phyloP scores from a whole-genome alignment of 768 basidiomycete genomes.

The Xerocomellus chrysenteron region DNA sequence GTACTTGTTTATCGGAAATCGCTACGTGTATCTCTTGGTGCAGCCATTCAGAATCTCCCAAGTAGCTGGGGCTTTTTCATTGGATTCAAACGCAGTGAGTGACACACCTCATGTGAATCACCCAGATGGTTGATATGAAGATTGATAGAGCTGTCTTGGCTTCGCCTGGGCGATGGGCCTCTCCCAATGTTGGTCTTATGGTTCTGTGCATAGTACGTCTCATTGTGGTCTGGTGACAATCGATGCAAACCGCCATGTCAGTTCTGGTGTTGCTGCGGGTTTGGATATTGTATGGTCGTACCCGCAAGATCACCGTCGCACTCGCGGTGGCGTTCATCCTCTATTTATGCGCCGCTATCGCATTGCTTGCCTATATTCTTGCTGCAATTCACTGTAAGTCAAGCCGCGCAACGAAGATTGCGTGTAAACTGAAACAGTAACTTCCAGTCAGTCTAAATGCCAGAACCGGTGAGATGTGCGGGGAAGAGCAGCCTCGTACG shows the following conservation, averaged over 20 bases:
- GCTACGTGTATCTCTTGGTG: slow-evolving; percentile 1
- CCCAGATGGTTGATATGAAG: neutral
- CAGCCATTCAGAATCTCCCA: neutral
- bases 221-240: neutral
- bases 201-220: neutral
- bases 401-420: neutral
- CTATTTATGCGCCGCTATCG: neutral
- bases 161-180: neutral
- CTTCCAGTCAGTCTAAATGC: neutral
- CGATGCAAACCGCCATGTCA: neutral
- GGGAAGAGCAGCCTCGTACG: neutral
- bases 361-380: neutral
- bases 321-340: neutral
- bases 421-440: neutral
- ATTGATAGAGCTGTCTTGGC: neutral
- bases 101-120: neutral
- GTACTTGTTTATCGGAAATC: slow-evolving; percentile 2
- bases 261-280: slow-evolving; percentile 1
- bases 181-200: neutral
- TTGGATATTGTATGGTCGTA: slow-evolving; percentile 1
- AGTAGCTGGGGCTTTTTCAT: neutral
- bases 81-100: neutral
- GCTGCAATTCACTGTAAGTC: neutral
- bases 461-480: neutral
- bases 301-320: neutral